phyloP scores from a whole-genome alignment of 1,284 basidiomycete species.

The Moesziomyces antarcticus region DNA sequence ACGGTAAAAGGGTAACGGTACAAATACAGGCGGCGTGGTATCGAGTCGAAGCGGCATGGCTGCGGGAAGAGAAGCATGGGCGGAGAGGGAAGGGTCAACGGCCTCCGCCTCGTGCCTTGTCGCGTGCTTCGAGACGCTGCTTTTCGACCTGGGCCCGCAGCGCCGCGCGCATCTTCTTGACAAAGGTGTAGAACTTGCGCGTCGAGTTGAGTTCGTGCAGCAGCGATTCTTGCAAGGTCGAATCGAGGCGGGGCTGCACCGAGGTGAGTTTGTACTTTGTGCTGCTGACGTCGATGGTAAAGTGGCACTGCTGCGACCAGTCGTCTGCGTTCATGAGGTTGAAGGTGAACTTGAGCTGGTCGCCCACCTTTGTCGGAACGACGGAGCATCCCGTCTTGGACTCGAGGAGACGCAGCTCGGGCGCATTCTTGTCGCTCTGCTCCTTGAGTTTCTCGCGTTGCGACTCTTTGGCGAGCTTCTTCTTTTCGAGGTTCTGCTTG shows the following conservation, averaged over 20 bases:
- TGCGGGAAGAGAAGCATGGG: too few relatives aligned
- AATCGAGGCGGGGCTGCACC: slow-evolving; percentile 31
- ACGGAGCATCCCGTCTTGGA: slow-evolving; percentile 51
- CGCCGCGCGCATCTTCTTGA: slow-evolving; percentile 50
- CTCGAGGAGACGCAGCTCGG: slow-evolving; percentile 54
- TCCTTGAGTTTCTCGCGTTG: slow-evolving; percentile 42
- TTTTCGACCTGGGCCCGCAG: slow-evolving; percentile 39
- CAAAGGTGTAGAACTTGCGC: slow-evolving; percentile 54
- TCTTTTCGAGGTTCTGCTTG: slow-evolving; percentile 44
- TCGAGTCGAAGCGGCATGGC: slow-evolving; percentile 3
- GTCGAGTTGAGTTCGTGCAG: slow-evolving; percentile 48
- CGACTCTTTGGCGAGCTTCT: slow-evolving; percentile 44
- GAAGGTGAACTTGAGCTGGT: slow-evolving; percentile 52
- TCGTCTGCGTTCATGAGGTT: slow-evolving; percentile 50
- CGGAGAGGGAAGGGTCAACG: slow-evolving; percentile 5
- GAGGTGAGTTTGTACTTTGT: slow-evolving; percentile 42
- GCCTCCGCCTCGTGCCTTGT: slow-evolving; percentile 27
- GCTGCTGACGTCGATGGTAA: slow-evolving; percentile 47
- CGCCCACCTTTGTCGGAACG: slow-evolving; percentile 45
- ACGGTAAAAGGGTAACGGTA: slow-evolving; percentile 3
- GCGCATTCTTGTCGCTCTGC: slow-evolving; percentile 54
- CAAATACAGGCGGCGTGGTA: slow-evolving; percentile 32
- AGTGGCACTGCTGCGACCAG: slow-evolving; percentile 51
- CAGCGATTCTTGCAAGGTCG: slow-evolving; percentile 35
- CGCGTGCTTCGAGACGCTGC: slow-evolving; percentile 43